Evolutionary conservation across 1,284 basidiomycete genomes (phyloP), one percentile per base, ranked within the genome.

Genomic region (Athelia sp.): DNA sequence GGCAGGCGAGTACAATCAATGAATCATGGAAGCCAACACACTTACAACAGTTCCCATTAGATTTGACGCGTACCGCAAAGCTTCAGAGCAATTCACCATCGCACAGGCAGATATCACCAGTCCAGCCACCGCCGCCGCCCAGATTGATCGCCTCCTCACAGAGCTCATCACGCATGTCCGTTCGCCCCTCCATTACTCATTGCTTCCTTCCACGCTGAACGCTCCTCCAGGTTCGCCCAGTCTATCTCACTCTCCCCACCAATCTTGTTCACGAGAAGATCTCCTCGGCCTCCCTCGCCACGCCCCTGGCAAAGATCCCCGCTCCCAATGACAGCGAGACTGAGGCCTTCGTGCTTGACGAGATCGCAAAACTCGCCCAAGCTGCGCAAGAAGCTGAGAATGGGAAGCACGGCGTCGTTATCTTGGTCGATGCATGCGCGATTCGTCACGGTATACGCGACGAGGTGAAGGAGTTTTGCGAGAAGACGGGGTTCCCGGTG

Each of bases 361-460:
- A 87, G 56, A 90, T 95, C 54, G 64, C 75, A 17, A 73, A 79
- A 45, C 75, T 79, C 18, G 81, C 93, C 40, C 71, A 82, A 44
- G 70, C 75, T 10, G 86, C 86, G 3, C 72, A 72, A 8, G 67
- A 82, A 2, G n/a, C 8, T 21, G 36, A 40, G 4, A n/a, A 21
- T 21, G 36, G 19, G 36, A 40, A 40, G 36, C 8, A 40, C 19
- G 79, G 88, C 50, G 84, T 87, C 0, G 72, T 93, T 49, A 78
- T 97, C 47, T 79, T 98, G 15, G 84, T 94, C 34, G 95, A 98
- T 62, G 93, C 92, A 1, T 97, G 95, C 62, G 79, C 90, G 0
- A 77, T 85, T 48, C 82, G 94, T 13, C 93, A 94, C 59, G 82
- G 85, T 51, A 86, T 86, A 35, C 78, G 78, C 34, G 63, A 78